phyloP scores from a whole-genome alignment of 441 rosid species.

The Melastoma candidum region DNA sequence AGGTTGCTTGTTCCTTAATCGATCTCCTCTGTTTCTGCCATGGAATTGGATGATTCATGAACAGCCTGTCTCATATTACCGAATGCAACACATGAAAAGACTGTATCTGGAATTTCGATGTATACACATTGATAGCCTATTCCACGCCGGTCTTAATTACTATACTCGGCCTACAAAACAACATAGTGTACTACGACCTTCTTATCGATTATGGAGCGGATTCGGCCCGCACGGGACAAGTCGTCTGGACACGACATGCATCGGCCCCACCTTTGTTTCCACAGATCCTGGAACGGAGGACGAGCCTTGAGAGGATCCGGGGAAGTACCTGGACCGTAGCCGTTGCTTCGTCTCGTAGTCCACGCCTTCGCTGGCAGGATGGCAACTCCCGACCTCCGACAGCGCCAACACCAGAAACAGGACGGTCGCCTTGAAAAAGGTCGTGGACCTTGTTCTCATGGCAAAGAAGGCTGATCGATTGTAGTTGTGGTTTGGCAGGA shows the following conservation, averaged over 20 bases:
- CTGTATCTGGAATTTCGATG: too few relatives aligned
- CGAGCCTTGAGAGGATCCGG: slow-evolving; percentile 13
- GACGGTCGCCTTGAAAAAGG: slow-evolving; percentile 10
- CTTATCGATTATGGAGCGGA: slow-evolving; percentile 34
- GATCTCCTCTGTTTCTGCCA: too few relatives aligned
- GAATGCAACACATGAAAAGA: too few relatives aligned
- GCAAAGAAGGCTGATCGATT: background rate
- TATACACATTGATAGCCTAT: too few relatives aligned
- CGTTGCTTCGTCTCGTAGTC: slow-evolving; percentile 1
- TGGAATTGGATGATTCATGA: too few relatives aligned
- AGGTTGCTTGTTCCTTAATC: too few relatives aligned
- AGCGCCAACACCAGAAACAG: slow-evolving; percentile 15
- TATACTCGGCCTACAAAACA: too few relatives aligned
- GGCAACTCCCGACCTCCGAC: slow-evolving; percentile 15
- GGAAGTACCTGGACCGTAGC: slow-evolving; percentile 14
- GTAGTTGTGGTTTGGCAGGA: too few relatives aligned
- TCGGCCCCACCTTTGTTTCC: background rate
- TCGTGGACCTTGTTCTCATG: slow-evolving; percentile 10
- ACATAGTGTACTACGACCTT: background rate
- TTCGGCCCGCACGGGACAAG: slow-evolving; percentile 32
- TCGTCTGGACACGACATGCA: slow-evolving; percentile 23
- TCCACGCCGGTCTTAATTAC: too few relatives aligned
- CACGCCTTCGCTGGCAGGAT: slow-evolving; percentile 5
- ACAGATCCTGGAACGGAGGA: slow-evolving; percentile 16
- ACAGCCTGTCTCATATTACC: too few relatives aligned